A percentile compares a stretch with the other conserved stretches of the same genome.
These are phyloP conservation scores for Vitellaria paradoxa DNA, from an alignment of 179 eudicot species.

Conservation along the genomic window DNA sequence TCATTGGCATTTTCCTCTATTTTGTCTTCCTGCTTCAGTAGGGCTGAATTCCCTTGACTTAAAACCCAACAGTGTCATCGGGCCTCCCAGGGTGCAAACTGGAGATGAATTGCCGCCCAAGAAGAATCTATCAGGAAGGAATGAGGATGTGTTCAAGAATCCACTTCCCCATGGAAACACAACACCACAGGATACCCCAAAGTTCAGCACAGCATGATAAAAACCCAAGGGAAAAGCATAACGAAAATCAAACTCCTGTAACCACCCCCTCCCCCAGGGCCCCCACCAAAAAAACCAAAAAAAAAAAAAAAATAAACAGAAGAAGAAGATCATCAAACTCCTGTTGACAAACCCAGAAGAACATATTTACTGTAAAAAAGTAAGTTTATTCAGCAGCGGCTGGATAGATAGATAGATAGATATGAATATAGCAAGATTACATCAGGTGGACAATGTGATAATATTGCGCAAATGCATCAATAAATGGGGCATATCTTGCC, in stretches of 20 bases:
- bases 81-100: constrained; percentile 75
- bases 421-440: not conserved
- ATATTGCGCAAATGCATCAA: not conserved
- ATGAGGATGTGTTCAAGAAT: constrained; percentile 51
- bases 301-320: too few relatives aligned
- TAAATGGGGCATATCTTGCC: not conserved
- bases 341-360: constrained; percentile 33
- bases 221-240: constrained; percentile 79
- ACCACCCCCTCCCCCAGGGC: too few relatives aligned
- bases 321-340: constrained; percentile 21
- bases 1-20: constrained; percentile 31
- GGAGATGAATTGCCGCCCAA: constrained; percentile 90
- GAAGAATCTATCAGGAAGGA: constrained; percentile 77
- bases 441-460: not conserved
- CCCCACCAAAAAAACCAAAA: too few relatives aligned
- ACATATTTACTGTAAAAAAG: not conserved
- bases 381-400: not conserved
- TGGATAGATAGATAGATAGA: not conserved
- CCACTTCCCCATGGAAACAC: constrained; percentile 79
- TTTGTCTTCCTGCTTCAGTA: constrained; percentile 61
- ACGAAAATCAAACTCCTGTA: constrained; percentile 52
- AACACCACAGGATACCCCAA: constrained; percentile 66
- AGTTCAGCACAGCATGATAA: constrained; percentile 61
- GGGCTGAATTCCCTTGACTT: constrained; percentile 82
- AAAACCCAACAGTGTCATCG: constrained; percentile 63